Base-by-base conservation (phyloP, 2,329 filamentous ascomycete species). In the Aschersonia sp. region DNA sequence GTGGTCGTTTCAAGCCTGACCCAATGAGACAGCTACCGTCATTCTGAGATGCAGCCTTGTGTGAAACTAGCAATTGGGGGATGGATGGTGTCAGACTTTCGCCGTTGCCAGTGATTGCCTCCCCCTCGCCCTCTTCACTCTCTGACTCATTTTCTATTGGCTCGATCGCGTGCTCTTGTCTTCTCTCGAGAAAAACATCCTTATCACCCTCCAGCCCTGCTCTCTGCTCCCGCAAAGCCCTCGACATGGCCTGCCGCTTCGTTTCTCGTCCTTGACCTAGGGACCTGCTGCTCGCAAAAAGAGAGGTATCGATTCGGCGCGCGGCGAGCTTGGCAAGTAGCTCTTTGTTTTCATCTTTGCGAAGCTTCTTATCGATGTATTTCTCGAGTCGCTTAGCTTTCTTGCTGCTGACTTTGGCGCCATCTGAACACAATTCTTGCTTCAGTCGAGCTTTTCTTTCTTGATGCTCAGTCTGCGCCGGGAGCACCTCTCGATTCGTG, bases 261-360 rank as follows among this genome's bases (percentile, higher is more conserved):
- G 76, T 84, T 63, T 85, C 82, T 59, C 72, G 80, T 47, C 72
- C 77, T 54, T 82, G 79, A 1, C 89, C 89, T 6, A 97, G 67
- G 49, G 80, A 79, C 54, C 79, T 85, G 47, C 84, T 85, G 61
- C 88, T 95, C 50, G 80, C 74, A 51, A 94, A 83, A 28, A 88
- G 69, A 52, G 77, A 86, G 1, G 87, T 94, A 61, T 97, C 89
- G 54, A 92, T 77, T 59, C 84, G 89, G 48, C 79, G 75, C 51
- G 79, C 74, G 20, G 86, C 85, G 30, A 98, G 74, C 61, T 92
- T 89, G 60, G 85, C 85, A 56, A 97, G 73, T 31, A 98, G 70
- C 49, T 81, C 84, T 31, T 86, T 73, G 58, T 87, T 94, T 64
- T 97, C 91, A 60, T 98, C 92, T 64, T 94, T 96, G 64, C 82